Percentiles rank a stretch among this genome's conserved stretches.
phyloP scores from a whole-genome alignment of 225 moss, liverwort and hornwort genomes.

The Marchantia polymorpha region DNA sequence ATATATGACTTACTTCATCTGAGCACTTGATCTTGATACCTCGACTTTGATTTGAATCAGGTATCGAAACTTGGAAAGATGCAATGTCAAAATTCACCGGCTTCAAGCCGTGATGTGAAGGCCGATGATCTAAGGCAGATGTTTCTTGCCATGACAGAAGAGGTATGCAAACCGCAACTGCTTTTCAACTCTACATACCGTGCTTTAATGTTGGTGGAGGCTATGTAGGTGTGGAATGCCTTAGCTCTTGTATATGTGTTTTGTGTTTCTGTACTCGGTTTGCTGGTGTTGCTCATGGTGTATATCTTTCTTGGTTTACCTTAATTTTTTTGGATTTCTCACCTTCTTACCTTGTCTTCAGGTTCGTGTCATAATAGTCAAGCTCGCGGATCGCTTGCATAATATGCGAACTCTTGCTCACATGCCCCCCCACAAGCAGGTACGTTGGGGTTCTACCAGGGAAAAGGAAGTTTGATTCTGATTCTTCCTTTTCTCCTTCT shows the following conservation, averaged over 20 bases:
- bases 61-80: slow-evolving; percentile 99
- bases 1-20: no score
- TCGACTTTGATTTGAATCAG: slow-evolving; percentile 34
- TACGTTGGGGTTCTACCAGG: neutral
- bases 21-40: no score
- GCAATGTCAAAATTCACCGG: slow-evolving; percentile 81
- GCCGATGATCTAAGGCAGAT: slow-evolving; percentile 99
- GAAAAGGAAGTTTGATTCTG: neutral
- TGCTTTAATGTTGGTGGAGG: no score
- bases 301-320: neutral
- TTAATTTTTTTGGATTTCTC: neutral
- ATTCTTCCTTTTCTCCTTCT: no score
- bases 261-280: neutral
- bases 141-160: slow-evolving; percentile 99
- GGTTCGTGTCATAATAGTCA: slow-evolving; percentile 98
- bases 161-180: slow-evolving; percentile 40
- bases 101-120: slow-evolving; percentile 79
- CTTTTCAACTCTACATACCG: neutral
- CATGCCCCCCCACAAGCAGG: slow-evolving; percentile 98
- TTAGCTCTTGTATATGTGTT: neutral
- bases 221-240: neutral
- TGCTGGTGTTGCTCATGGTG: neutral
- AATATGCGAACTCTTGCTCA: slow-evolving; percentile 93
- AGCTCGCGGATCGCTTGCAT: slow-evolving; percentile 95
- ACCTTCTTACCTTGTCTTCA: slow-evolving; percentile 26